A percentile compares a stretch with the other conserved stretches of the same genome.
phyloP scores from a whole-genome alignment of 2,329 filamentous ascomycete genomes.

The Aureobasidium sp. region DNA sequence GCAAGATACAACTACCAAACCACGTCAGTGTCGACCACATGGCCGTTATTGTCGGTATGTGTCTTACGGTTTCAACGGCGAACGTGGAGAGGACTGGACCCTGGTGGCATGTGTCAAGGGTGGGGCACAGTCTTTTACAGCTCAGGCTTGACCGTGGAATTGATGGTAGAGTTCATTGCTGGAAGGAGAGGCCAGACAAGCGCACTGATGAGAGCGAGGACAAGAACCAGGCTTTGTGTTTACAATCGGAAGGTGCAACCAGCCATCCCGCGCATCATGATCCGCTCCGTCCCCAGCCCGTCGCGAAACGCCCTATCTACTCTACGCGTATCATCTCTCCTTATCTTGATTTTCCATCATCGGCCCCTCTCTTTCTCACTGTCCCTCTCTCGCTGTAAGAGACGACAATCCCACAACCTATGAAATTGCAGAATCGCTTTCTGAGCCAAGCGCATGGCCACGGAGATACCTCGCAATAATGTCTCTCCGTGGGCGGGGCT shows the following conservation, averaged over 20 bases:
- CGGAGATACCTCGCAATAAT: not conserved
- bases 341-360: not conserved
- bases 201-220: not conserved
- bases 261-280: not conserved
- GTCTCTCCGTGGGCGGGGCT: not conserved
- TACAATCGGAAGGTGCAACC: slow-evolving; percentile 7
- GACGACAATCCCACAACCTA: not conserved
- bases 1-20: not conserved
- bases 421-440: not conserved
- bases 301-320: not conserved
- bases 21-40: not conserved
- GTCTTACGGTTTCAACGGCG: slow-evolving; percentile 6
- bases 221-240: slow-evolving; percentile 8
- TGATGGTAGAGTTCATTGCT: not conserved
- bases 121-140: not conserved
- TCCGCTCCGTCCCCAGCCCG: slow-evolving; percentile 1
- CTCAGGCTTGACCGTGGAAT: not conserved
- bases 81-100: slow-evolving; percentile 1
- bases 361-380: not conserved
- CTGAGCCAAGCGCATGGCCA: not conserved
- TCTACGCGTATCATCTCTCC: not conserved
- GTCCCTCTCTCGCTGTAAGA: not conserved
- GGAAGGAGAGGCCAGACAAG: not conserved
- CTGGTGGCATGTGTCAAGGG: slow-evolving; percentile 5
- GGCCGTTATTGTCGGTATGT: not conserved